Conservation (phyloP, 306 rosid genomes). For the Lathyrus oleraceus region DNA sequence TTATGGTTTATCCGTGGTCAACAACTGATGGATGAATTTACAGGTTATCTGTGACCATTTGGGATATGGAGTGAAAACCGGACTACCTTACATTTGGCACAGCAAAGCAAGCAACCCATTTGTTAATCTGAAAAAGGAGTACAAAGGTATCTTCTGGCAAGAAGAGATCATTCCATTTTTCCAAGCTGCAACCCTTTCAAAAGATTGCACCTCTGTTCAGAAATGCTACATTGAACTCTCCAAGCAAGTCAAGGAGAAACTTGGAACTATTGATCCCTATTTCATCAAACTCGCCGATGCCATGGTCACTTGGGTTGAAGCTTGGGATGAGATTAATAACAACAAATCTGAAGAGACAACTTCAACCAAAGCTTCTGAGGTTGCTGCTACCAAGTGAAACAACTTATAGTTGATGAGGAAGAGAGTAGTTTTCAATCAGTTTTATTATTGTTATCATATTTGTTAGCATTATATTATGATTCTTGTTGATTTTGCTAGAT, state of each 20-base stretch:
- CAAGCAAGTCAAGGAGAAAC: constrained; percentile 75
- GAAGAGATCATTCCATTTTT: constrained; percentile 86
- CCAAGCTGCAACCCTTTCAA: constrained; percentile 64
- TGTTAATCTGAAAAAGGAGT: constrained; percentile 84
- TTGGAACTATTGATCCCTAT: constrained; percentile 62
- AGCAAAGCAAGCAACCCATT: constrained; percentile 98
- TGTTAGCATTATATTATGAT: constrained; percentile 18
- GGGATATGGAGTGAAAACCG: constrained; percentile 81
- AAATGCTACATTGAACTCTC: constrained; percentile 86
- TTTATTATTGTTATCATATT: constrained; percentile 15
- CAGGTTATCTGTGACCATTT: constrained; percentile 88
- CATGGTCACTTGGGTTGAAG: constrained; percentile 93
- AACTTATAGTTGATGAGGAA: constrained; percentile 4
- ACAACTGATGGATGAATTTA: constrained; percentile 6
- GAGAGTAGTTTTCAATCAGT: constrained; percentile 19
- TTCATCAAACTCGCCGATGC: constrained; percentile 78
- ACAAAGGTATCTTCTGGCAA: constrained; percentile 91
- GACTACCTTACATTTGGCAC: constrained; percentile 93
- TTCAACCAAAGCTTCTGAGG: constrained; percentile 39
- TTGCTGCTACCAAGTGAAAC: constrained; percentile 52
- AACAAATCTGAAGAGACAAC: constrained; percentile 45
- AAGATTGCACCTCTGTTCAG: constrained; percentile 69
- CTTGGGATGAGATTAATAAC: constrained; percentile 87
- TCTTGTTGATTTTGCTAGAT: constrained; percentile 32
- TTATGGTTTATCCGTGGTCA: not conserved